A percentile compares a stretch with the other conserved stretches of the same genome.
phyloP scores from a whole-genome alignment of 306 rosid species.

The Fagus crenata region DNA sequence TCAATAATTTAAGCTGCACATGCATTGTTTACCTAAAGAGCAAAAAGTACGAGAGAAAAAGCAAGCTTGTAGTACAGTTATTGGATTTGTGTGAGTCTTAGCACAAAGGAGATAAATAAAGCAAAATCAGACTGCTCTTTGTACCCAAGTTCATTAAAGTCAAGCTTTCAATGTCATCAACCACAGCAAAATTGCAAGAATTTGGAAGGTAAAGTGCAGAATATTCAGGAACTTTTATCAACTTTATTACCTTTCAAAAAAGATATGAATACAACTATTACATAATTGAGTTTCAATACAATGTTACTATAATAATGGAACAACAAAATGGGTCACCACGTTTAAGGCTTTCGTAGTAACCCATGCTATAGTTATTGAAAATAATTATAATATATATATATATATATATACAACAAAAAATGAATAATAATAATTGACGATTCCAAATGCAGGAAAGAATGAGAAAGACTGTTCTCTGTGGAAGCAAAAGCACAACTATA shows the following conservation, averaged over 20 bases:
- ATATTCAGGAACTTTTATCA: constrained; percentile 3
- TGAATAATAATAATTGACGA: constrained; percentile 33
- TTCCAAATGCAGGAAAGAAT: constrained; percentile 35
- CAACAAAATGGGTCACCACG: constrained; percentile 37
- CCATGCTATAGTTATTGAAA: constrained; percentile 44
- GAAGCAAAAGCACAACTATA: constrained; percentile 40
- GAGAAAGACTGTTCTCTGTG: constrained; percentile 33
- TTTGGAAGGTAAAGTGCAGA: too few species aligned
- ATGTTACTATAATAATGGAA: constrained; percentile 27
- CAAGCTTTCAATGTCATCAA: background rate
- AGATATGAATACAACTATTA: constrained; percentile 13
- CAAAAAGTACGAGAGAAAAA: too few species aligned
- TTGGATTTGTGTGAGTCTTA: too few species aligned
- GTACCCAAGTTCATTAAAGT: background rate
- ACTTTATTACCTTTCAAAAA: constrained; percentile 28
- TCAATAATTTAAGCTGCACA: too few species aligned
- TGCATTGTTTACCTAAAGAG: too few species aligned
- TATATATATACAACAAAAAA: constrained; percentile 62
- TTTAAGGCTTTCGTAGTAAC: constrained; percentile 39
- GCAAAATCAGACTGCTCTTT: background rate
- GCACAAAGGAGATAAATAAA: too few species aligned
- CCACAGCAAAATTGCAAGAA: background rate
- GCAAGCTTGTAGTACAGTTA: too few species aligned
- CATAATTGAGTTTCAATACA: constrained; percentile 27
- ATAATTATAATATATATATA: constrained; percentile 1